Base-by-base conservation (phyloP, 805 yeast genomes). In the Metschnikowia orientalis region DNA sequence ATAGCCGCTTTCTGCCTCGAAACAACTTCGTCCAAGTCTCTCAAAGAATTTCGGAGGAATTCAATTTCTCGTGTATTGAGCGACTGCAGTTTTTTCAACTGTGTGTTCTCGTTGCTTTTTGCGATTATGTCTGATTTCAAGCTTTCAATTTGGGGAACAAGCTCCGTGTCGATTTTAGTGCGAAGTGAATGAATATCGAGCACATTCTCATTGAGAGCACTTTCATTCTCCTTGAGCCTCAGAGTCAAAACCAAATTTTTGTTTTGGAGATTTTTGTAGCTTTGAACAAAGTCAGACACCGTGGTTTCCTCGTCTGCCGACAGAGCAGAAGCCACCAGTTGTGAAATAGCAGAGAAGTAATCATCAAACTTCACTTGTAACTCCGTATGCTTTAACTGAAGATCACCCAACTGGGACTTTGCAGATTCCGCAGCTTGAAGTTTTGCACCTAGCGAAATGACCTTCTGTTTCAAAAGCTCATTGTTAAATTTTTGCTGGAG, bases 31-130 rank as follows among this genome's bases (percentile, higher is more conserved):
- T 74, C 79, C 28, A 73, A 50, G 18, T 67, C 68, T 34, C 76
- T 70, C 31, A 81, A 51, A 53, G 77, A 80, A 24, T 64, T 65
- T 38, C 82, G 62, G 33, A 82, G 56, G 37, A 77, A 67, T 34
- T 67, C 73, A 18, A 78, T 69, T 48, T 82, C 89, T 40, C 73
- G 75, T 15, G 60, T 47, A n/a, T 79, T 71, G 26, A 81, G 57
- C 3, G 60, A 48, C 32, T 67, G 67, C 37, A 77, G 79, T 33
- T 72, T 69, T 30, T 75, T 74, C 5, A 73, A 50, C 35, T 78
- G 56, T 39, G 54, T 51, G 10, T 61, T 43, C 11, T 38, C 31
- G 5, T 42, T 41, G 5, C 51, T 47, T 28, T 49, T 51, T 1
- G 27, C 11, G 1, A 35, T 16, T 4, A 41, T 5, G 12, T 44